A percentile compares a stretch with the other conserved stretches of the same genome.
Conservation (phyloP, 2,329 filamentous ascomycete genomes). For the Pseudogymnoascus sp. region DNA sequence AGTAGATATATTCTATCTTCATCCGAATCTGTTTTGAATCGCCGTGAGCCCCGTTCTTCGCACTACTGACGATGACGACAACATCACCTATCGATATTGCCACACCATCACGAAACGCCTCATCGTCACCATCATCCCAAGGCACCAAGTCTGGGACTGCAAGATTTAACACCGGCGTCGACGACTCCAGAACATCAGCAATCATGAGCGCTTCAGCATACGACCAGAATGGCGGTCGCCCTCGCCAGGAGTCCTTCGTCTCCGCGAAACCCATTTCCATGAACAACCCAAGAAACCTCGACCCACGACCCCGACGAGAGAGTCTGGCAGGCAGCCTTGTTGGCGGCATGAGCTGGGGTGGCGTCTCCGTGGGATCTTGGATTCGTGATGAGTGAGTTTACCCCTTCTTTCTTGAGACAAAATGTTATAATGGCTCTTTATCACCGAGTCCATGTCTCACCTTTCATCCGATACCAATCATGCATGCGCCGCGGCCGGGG, state of each 20-base stretch:
- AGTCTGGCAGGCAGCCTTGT: conserved; percentile 58
- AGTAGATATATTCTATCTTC: conserved; percentile 1
- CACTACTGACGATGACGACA: conserved; percentile 24
- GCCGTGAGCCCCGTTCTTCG: neutral
- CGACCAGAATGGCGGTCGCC: conserved; percentile 48
- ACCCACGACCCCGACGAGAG: conserved; percentile 52
- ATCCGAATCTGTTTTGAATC: neutral
- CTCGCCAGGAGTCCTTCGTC: conserved; percentile 57
- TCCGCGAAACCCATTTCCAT: conserved; percentile 61
- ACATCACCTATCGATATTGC: conserved; percentile 31
- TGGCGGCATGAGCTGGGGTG: conserved; percentile 94
- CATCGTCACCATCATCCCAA: conserved; percentile 33
- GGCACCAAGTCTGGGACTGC: conserved; percentile 17
- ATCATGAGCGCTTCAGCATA: conserved; percentile 49
- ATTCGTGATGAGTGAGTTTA: conserved; percentile 91
- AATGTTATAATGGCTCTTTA: conserved; percentile 4
- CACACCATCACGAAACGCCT: conserved; percentile 27
- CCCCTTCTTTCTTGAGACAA: conserved; percentile 8
- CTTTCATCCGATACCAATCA: conserved; percentile 3
- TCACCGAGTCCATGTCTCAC: conserved; percentile 5
- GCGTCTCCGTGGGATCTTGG: conserved; percentile 91
- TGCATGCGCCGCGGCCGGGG: neutral
- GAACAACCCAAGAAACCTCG: conserved; percentile 52
- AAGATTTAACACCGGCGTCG: conserved; percentile 23
- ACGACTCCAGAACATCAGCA: conserved; percentile 37